Evolutionary conservation across 169 alveolate genomes (phyloP), one percentile per base, ranked within the genome.

Genomic region (Theileria luwenshuni): DNA sequence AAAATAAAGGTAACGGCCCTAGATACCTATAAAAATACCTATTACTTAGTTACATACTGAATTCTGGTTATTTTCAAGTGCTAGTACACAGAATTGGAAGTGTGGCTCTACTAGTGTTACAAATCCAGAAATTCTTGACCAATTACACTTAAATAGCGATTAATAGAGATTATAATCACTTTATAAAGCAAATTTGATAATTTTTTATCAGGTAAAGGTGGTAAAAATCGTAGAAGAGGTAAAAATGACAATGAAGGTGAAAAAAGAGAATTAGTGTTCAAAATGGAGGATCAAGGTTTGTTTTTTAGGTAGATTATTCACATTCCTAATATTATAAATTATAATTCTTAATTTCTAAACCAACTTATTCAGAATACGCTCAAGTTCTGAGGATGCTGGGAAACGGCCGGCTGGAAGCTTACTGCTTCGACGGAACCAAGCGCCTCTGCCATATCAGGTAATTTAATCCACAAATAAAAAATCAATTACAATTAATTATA

Each of bases 311-410:
- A 28, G 48, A 52, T 72, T 25, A 30, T 47, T 38, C 19, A 19
- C 58, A 21, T 48, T 48, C n/a, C 21, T 38, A 33, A 27, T 52
- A 28, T 21, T 21, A 65, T n/a, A n/a, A n/a, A n/a, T n/a, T n/a
- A n/a, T n/a, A n/a, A n/a, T n/a, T n/a, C 5, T 38, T 38, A 38
- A 38, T 7, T 25, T n/a, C 32, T 21, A 15, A 15, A 28, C 23
- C 23, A 27, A 28, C 23, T 15, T 73, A 49, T 65, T 23, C 87
- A 90, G 99, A 95, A 74, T 96, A 97, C 77, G 99, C 96, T 28
- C 97, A 97, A 76, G 99, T 97, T 35, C 86, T 93, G 38, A 90
- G 98, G 77, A 94, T 97, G 98, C 95, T 97, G 80, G 99, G 99
- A 21, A 97, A 96, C 83, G 99, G 99, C 28, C 94, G 99, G 52